Base-by-base conservation (phyloP, 2,329 filamentous ascomycete genomes). In the Talaromyces atroroseus region DNA sequence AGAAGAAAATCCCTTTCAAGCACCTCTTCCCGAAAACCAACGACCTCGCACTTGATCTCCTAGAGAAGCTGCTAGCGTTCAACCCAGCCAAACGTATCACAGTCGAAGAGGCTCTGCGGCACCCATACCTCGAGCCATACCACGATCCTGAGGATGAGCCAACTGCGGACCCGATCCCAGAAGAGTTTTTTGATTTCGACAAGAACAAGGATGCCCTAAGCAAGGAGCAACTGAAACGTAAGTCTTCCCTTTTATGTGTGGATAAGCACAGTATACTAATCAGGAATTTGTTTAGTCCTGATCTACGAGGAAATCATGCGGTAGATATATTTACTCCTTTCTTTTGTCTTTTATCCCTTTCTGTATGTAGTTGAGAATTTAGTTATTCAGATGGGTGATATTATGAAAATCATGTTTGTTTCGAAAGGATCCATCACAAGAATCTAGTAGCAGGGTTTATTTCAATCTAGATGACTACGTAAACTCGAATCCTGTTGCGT, bases 131-230 rank as follows among this genome's bases (percentile, higher is more conserved):
- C 34, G 94, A 99, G 79, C 94, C 94, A 5, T 99, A 99, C 76
- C 94, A 99, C 74, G 94, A 99, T 73, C 94, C 94, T 6, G 94
- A 97, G 70, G 94, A 99, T 71, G 94, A 99, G 81, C 94, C 94
- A 50, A 96, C 90, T 12, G 94, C 94, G 18, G 89, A 92, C 45
- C 92, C 94, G 21, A 99, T 99, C 68, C 94, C 94, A 21, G 92
- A 97, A 74, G 92, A 96, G 73, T 99, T 99, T 81, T 99, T 99
- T 73, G 94, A 99, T 76, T 99, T 99, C 74, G 94, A 99, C 77
- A 96, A 96, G 83, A 95, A 97, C 82, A 99, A 99, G 85, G 94
- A 99, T 74, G 94, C 88, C 68, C 78, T 99, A 69, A 96, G 89
- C 80, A 99, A 99, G 79, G 94, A 99, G 78, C 91, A 99, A 77